Evolutionary conservation across 2,329 filamentous ascomycete genomes (phyloP), one percentile per base, ranked within the genome.

Genomic region (Trichoderma afroharzianum): DNA sequence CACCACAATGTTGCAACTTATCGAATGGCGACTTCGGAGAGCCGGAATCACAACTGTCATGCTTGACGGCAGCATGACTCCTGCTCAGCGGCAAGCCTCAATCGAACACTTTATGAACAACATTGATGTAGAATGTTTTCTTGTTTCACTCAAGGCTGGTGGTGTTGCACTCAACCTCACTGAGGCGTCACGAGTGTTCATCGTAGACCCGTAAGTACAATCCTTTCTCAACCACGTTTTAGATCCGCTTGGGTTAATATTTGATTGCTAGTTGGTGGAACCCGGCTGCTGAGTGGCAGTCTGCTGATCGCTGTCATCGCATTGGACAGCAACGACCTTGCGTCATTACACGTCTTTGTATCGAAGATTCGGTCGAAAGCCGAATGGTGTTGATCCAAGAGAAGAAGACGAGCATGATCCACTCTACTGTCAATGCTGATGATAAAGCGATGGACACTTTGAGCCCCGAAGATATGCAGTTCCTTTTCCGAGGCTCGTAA

Each of bases 281-380:
- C 76, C 96, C 96, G n/a, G 95, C 95, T n/a, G 95, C 95, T 0
- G 96, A 99, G 83, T 99, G 96, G 96, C 96, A 99, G 82, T 96
- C 93, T 73, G 96, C 96, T 3, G 96, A 99, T 80, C 89, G 93
- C 74, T 94, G 92, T 78, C 96, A 98, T 82, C 94, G 96, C 70
- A 99, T 98, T 76, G 96, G 96, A 36, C 96, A 99, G 84, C 93
- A 91, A 61, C 92, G 96, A 8, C 95, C 95, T 32, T 98, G 96
- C 80, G 93, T 93, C 43, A 97, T 99, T 76, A 98, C 95, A 1
- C 91, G 96, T 32, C 88, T 99, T 12, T 97, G 94, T 79, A 98
- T 99, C 73, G 95, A 99, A 80, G 96, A 99, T 80, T 97, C 93
- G 1, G 95, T 99, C 32, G 96, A 99, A 83, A 96, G 93, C 72